Evolutionary conservation across 2,329 filamentous ascomycete genomes (phyloP), one percentile per base, ranked within the genome.

Genomic region (Ophiostoma ips): DNA sequence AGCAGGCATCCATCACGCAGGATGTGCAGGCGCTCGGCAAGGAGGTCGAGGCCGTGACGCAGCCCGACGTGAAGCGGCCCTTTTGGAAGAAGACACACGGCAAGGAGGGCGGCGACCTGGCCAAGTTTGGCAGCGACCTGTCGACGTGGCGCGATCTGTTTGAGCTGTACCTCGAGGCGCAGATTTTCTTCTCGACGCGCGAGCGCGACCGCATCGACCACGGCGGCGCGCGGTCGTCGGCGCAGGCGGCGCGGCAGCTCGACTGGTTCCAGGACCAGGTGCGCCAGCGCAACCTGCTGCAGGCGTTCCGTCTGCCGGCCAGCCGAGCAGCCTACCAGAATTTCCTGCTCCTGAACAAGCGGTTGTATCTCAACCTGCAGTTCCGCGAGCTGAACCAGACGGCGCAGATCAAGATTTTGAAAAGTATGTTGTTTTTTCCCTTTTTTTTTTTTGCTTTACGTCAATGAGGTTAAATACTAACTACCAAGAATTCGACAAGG

Each of bases 361-460:
- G 77, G 48, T 72, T 94, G n/a, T 71, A 94, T n/a, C 81, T 81
- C 54, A 83, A 84, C 48, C 71, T 94, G 55, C 81, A 82, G 52
- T 94, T 94, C 58, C 85, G 89, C 59, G 87, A 92, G 61, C 80
- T 94, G 56, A 94, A 94, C 59, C 77, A 78, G 56, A 75, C 75
- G 30, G 87, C 87, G 1, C 78, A 92, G 58, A 70, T 70, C 33
- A 94, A 94, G 64, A 94, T 94, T 48, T 66, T 94, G 49, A 94
- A 94, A 64, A 94, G 82, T 84, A 62, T 24, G 11, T 18, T 19
- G 9, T 35, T 13, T 12, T 3, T 12, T 3, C 31, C 9, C 13
- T 34, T 10, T 10, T 34, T 28, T 41, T 19, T 50, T 31, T 21
- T 21, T 18, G 11, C 13, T 30, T 19, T 16, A 21, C 16, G n/a